Evolutionary conservation across 331 rosid species (phyloP), one percentile per base, ranked within the genome.

Genomic region (Arachis monticola): DNA sequence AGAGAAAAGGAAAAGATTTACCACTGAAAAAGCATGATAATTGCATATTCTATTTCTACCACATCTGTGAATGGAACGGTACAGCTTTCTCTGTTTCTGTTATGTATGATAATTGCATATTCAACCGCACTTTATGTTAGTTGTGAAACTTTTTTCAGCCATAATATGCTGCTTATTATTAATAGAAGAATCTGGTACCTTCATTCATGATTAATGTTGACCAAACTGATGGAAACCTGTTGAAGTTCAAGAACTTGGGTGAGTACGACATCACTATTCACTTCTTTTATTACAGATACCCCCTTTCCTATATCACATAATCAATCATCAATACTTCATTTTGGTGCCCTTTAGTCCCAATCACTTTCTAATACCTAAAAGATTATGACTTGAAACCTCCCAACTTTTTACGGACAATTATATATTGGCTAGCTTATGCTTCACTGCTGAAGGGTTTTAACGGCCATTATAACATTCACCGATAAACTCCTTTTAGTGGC

Each of bases 161-260:
- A 64, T 6, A 57, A 70, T 45, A 31, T 70, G 65, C 68, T 64
- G 41, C 40, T 2, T n/a, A 61, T 35, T 32, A 35, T 73, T 59
- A 62, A 66, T 47, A 17, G 72, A 74, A 69, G 78, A 80, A 74
- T 80, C 79, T 30, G 45, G 27, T 67, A 42, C 38, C 12, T 70
- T 70, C 48, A 52, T 76, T 64, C 60, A 59, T 70, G 74, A 65
- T 61, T 53, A 66, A 11, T 51, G 57, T 11, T 51, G 14, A 51
- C 17, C 17, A 51, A 51, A n/a, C 17, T 51, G 6, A 51, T 51
- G 57, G 57, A 51, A n/a, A 51, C 57, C 22, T 12, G 13, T 51
- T 51, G 11, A 51, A 51, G 7, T 51, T 51, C 1, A 51, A 51
- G 22, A 51, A 11, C 17, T 51, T 13, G 17, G 57, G 14, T 51